A percentile compares a stretch with the other conserved stretches of the same genome.
These are phyloP conservation scores for Leccinum fibrillosum DNA, from an alignment of 768 basidiomycete genomes.

Conservation along the genomic window DNA sequence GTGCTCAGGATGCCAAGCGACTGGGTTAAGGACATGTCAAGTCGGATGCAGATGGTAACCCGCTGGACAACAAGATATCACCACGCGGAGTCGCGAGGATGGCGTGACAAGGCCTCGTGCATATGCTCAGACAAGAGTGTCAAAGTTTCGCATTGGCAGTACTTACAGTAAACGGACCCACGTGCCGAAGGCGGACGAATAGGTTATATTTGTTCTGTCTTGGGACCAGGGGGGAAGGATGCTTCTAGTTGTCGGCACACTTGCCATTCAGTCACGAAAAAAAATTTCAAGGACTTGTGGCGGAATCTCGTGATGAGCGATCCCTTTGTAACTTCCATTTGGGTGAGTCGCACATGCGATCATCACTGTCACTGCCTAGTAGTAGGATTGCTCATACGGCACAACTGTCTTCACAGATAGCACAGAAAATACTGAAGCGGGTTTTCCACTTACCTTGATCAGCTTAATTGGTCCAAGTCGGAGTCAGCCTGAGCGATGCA, in stretches of 20 bases:
- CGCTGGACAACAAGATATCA: constrained; percentile 9
- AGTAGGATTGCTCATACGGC: too few species aligned
- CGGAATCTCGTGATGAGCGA: background rate
- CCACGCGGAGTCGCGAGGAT: constrained; percentile 10
- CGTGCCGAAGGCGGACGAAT: background rate
- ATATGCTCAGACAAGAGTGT: constrained; percentile 6
- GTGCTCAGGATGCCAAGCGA: background rate
- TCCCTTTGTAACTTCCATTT: too few species aligned
- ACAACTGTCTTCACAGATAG: background rate
- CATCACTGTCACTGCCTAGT: too few species aligned
- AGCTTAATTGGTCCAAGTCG: background rate
- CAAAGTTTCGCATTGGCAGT: background rate
- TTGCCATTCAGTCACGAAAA: background rate
- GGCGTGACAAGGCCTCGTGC: constrained; percentile 8
- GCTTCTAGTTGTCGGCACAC: background rate
- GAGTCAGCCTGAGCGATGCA: background rate
- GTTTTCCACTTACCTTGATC: background rate
- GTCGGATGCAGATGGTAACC: background rate
- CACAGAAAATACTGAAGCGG: background rate
- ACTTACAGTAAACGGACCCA: constrained; percentile 1
- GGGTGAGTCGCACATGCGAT: too few species aligned
- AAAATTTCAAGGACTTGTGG: background rate
- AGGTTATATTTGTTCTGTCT: background rate
- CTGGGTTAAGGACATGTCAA: background rate
- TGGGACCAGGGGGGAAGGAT: background rate